Base-by-base conservation (phyloP, 345 rosid genomes). In the Conringia planisiliqua region DNA sequence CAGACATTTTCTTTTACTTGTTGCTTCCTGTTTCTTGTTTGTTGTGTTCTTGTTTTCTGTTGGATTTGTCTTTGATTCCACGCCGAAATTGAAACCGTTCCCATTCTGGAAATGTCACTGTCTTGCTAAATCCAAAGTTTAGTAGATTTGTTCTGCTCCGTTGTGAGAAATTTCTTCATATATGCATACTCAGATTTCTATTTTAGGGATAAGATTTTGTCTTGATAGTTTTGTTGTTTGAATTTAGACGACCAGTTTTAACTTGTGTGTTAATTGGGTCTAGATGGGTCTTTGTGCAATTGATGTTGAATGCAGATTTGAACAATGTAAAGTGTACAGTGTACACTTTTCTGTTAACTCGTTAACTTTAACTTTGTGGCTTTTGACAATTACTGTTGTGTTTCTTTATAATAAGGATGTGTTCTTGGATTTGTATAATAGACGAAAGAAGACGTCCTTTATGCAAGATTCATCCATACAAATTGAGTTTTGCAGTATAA, bases 401-500 rank as follows among this genome's bases (percentile, higher is more conserved):
- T 30, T 20, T 38, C 59, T 51, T 62, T 46, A 65, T 73, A 10
- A 16, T 32, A 63, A n/a, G 22, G 6, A 30, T 42, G 18, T 63
- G 47, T 57, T 64, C 13, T 64, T 73, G 55, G 58, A 72, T 35
- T 43, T 73, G 4, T 32, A 35, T 64, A 7, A 40, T 26, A 32
- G 57, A 32, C n/a, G 57, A 50, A 32, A 36, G 30, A 22, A 5
- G 52, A 33, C 7, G 22, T 8, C 3, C 27, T 68, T 48, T 54
- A 17, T 52, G 12, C 33, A 5, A 3, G 72, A 39, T 69, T 17
- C 1, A 55, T 46, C 3, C 26, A 5, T 29, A 57, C 38, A 32
- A 10, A 63, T 13, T 20, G 33, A 39, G 32, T 50, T 30, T 10
- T 16, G 27, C 43, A 57, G 26, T 30, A 22, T 2, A 46, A 59